Percentiles rank a stretch among this genome's conserved stretches.
Conservation (phyloP, 108 stramenopile genomes). For the Fragilariopsis cylindrus region DNA sequence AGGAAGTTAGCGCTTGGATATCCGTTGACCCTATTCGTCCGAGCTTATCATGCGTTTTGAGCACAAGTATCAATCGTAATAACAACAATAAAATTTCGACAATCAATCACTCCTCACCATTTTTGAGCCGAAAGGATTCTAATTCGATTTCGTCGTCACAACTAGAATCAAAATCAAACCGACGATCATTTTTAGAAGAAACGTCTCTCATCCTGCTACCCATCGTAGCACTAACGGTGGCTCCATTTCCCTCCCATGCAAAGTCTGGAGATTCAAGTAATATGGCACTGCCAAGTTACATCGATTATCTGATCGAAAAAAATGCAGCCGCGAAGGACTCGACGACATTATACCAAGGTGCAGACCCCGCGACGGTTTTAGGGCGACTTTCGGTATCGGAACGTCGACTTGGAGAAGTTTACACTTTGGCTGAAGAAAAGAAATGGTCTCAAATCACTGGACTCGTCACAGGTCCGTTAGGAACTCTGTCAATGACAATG, state of each 20-base stretch:
- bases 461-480: constrained; percentile 68
- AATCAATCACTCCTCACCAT: no score
- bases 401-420: constrained; percentile 48
- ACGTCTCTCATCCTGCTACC: background rate
- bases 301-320: constrained; percentile 72
- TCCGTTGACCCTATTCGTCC: no score
- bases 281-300: constrained; percentile 69
- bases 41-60: no score
- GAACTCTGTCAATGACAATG: constrained; percentile 60
- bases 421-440: constrained; percentile 47
- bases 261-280: constrained; percentile 50
- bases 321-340: constrained; percentile 40
- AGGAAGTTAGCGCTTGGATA: no score
- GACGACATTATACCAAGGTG: constrained; percentile 54
- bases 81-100: no score
- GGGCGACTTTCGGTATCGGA: constrained; percentile 49
- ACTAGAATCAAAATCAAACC: background rate
- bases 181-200: background rate
- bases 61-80: no score
- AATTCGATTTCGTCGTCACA: no score
- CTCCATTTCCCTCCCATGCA: constrained; percentile 36
- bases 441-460: constrained; percentile 73
- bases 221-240: background rate
- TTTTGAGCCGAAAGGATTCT: no score
- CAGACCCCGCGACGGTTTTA: constrained; percentile 49